Conservation (phyloP, 768 basidiomycete species). For the Tylopilus balloui region DNA sequence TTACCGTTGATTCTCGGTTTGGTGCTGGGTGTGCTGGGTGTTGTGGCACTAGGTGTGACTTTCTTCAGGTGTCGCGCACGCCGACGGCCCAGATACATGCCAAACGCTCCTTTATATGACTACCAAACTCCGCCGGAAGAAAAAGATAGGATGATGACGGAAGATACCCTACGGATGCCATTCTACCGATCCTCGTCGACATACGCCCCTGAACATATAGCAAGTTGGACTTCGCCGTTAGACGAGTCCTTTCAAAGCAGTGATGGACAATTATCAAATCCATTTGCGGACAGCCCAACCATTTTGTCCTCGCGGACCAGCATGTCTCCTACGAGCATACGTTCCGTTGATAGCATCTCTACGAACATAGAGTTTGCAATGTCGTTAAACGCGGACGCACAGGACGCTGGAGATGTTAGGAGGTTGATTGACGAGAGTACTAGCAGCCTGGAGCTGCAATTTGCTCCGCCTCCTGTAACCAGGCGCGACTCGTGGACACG, state of each 20-base stretch:
- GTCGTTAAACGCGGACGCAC: background rate
- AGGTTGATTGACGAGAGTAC: slow-evolving; percentile 5
- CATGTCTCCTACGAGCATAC: background rate
- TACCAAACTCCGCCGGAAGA: background rate
- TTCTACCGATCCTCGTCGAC: background rate
- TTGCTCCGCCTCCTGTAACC: slow-evolving; percentile 8
- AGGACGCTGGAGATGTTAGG: background rate
- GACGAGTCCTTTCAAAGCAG: slow-evolving; percentile 13
- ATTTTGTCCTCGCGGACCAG: slow-evolving; percentile 13
- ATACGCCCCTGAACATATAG: background rate
- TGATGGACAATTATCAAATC: slow-evolving; percentile 9
- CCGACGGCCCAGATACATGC: background rate
- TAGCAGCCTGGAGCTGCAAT: slow-evolving; percentile 20
- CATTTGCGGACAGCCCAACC: slow-evolving; percentile 13
- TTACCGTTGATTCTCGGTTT: slow-evolving; percentile 10
- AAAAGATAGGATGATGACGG: background rate
- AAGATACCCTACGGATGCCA: background rate
- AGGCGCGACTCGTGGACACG: background rate
- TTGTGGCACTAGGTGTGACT: slow-evolving; percentile 5
- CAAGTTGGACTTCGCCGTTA: background rate
- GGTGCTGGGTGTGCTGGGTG: slow-evolving; percentile 4
- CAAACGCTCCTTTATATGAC: background rate
- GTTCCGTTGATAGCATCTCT: slow-evolving; percentile 10
- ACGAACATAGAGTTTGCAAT: slow-evolving; percentile 1
- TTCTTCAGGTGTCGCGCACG: slow-evolving; percentile 5